phyloP scores from a whole-genome alignment of 805 yeast genomes.

The Ogataea degrootiae region DNA sequence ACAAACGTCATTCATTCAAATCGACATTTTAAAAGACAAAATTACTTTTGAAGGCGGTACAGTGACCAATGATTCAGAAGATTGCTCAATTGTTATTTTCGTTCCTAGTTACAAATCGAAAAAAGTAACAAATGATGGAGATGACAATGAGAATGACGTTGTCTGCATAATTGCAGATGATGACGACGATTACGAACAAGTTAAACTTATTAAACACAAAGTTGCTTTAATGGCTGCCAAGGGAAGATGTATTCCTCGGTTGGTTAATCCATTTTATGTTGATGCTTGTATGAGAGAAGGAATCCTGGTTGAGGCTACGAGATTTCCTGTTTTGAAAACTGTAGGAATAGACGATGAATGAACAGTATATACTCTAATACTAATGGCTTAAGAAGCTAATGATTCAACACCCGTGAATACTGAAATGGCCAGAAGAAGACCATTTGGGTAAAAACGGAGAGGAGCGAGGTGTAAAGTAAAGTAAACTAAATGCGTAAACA shows the following conservation, averaged over 20 bases:
- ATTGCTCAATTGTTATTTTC: constrained; percentile 37
- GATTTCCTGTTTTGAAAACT: not conserved
- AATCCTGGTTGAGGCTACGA: constrained; percentile 11
- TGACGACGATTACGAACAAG: constrained; percentile 5
- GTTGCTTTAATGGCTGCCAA: constrained; percentile 5
- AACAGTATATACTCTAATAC: not conserved
- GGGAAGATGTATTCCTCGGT: constrained; percentile 27
- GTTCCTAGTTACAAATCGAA: not conserved
- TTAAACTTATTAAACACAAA: not conserved
- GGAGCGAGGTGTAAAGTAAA: too few relatives aligned
- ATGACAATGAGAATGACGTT: not conserved
- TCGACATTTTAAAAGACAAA: constrained; percentile 15
- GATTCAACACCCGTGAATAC: too few relatives aligned
- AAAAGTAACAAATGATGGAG: not conserved
- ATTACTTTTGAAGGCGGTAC: constrained; percentile 44
- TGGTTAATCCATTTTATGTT: constrained; percentile 33
- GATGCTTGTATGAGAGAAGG: constrained; percentile 25
- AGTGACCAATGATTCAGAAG: constrained; percentile 22
- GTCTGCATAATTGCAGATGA: not conserved
- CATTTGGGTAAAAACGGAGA: too few relatives aligned
- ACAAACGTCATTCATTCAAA: constrained; percentile 3
- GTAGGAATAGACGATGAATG: not conserved
- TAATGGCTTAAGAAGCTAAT: not conserved
- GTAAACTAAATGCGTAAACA: too few relatives aligned
- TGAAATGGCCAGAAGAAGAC: too few relatives aligned